Conservation (phyloP, 73 alveolate genomes). For the Paramecium primaurelia region DNA sequence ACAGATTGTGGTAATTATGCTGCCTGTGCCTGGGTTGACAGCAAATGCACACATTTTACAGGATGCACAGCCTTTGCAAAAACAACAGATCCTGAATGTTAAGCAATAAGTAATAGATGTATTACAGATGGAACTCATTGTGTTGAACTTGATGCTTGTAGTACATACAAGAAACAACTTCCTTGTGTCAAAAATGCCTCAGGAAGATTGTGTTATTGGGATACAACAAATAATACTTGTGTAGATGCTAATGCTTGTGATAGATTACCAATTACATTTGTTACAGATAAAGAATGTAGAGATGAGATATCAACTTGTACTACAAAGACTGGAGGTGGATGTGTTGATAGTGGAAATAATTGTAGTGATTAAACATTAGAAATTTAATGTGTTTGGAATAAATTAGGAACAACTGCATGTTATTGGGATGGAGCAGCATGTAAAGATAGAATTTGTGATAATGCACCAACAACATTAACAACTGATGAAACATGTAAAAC, state of each 20-base stretch:
- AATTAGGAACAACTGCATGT: neutral
- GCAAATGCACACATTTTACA: neutral
- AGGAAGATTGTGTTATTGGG: neutral
- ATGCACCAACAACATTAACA: neutral
- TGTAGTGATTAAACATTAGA: neutral
- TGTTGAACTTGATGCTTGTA: neutral
- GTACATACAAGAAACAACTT: neutral
- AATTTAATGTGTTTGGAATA: constrained; percentile 1
- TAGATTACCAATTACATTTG: neutral
- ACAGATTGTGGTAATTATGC: neutral
- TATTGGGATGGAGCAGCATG: neutral
- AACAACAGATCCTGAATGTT: neutral
- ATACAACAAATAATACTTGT: neutral
- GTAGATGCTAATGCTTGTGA: neutral
- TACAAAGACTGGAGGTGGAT: neutral
- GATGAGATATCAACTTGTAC: neutral
- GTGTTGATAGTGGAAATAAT: constrained; percentile 11
- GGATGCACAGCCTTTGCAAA: constrained; percentile 20
- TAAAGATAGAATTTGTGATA: neutral
- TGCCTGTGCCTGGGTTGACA: neutral
- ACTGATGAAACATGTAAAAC: neutral
- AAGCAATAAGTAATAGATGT: neutral
- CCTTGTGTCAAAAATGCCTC: neutral
- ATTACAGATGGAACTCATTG: constrained; percentile 39
- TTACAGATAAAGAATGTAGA: constrained; percentile 13